phyloP scores from a whole-genome alignment of 371 early-diverging fungal genomes.

The Mucor mucedo region DNA sequence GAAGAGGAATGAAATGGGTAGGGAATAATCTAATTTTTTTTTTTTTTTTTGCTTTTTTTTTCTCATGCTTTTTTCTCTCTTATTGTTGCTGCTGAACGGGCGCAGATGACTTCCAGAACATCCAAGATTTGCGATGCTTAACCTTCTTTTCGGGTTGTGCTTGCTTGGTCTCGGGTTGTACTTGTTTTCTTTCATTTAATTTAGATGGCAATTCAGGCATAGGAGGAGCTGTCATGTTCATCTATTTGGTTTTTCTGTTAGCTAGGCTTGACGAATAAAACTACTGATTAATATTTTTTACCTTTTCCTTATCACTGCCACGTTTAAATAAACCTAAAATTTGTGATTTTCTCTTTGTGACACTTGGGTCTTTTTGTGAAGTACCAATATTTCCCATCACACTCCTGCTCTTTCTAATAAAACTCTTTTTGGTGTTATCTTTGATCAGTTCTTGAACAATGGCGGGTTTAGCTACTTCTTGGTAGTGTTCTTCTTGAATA shows the following conservation, averaged over 20 bases:
- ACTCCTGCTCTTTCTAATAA: constrained; percentile 10
- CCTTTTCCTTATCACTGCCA: constrained; percentile 23
- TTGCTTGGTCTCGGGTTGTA: not conserved
- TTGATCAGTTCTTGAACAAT: not conserved
- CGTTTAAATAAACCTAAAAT: constrained; percentile 33
- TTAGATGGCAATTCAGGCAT: constrained; percentile 6
- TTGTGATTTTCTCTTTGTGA: constrained; percentile 34
- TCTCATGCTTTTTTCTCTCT: not conserved
- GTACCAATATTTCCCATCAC: constrained; percentile 4
- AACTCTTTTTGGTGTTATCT: not conserved
- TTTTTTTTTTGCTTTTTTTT: not conserved
- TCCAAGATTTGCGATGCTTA: constrained; percentile 26
- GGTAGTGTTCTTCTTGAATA: not conserved
- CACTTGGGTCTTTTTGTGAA: constrained; percentile 11
- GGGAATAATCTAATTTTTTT: not conserved
- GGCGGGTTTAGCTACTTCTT: not conserved
- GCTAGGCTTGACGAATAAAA: not conserved
- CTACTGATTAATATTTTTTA: not conserved
- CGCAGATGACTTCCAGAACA: constrained; percentile 32
- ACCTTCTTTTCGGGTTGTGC: constrained; percentile 15
- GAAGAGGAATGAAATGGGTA: not conserved
- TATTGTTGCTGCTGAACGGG: constrained; percentile 11
- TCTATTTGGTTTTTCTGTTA: not conserved
- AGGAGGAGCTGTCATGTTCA: constrained; percentile 1
- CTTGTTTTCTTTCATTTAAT: not conserved